Evolutionary conservation across 495 filamentous ascomycete genomes (phyloP).

Genomic region (Penicillium fimorum): DNA sequence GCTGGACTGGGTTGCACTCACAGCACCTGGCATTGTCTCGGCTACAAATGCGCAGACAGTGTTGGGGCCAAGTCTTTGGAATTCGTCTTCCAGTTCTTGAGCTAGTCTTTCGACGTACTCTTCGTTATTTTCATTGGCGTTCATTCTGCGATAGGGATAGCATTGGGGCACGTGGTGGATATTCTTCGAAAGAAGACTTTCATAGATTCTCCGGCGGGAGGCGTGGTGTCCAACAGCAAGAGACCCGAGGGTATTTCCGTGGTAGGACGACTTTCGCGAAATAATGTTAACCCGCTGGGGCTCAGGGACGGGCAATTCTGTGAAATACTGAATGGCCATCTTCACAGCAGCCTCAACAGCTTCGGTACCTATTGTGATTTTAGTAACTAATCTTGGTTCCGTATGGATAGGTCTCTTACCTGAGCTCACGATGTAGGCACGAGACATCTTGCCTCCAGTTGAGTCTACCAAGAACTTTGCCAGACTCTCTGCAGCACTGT

Average conservation of each 20-base stretch:
- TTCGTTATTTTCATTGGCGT: conserved; percentile 30
- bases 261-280: conserved; percentile 62
- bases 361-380: conserved; percentile 49
- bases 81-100: conserved; percentile 70
- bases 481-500: conserved; percentile 35
- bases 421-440: conserved; percentile 48
- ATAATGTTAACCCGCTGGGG: conserved; percentile 54
- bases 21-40: conserved; percentile 59
- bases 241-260: conserved; percentile 69
- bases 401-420: conserved; percentile 22
- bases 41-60: conserved; percentile 72
- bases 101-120: conserved; percentile 53
- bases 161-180: conserved; percentile 63
- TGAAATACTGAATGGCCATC: conserved; percentile 56
- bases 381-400: neutral
- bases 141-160: conserved; percentile 56
- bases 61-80: conserved; percentile 61
- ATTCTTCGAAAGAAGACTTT: conserved; percentile 58
- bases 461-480: conserved; percentile 34
- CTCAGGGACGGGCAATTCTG: conserved; percentile 45
- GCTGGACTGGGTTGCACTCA: conserved; percentile 18
- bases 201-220: conserved; percentile 56
- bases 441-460: conserved; percentile 33
- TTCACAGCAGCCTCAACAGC: conserved; percentile 65
- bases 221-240: conserved; percentile 60